Percentiles rank a stretch among this genome's conserved stretches.
Evolutionary conservation across 2,329 filamentous ascomycete species (phyloP).

Genomic region (Esteya vermicola): DNA sequence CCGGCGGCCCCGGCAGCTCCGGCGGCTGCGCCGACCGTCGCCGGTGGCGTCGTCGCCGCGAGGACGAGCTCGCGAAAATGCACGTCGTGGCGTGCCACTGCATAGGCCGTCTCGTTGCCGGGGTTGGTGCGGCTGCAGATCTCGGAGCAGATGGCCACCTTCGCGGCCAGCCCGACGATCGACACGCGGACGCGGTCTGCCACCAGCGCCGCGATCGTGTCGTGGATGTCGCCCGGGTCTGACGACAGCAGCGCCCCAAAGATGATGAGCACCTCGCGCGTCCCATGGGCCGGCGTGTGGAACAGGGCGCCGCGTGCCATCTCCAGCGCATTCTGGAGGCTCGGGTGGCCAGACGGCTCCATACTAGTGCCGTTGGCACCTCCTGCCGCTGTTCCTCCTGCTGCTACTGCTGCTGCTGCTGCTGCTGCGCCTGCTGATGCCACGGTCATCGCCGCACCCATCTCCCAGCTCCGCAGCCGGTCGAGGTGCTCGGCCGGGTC

Average conservation of each 20-base stretch:
- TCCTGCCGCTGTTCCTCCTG: neutral
- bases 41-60: constrained; percentile 75
- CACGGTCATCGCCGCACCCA: too few relatives aligned
- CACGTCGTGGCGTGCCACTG: constrained; percentile 71
- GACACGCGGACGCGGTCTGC: constrained; percentile 74
- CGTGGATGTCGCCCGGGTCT: constrained; percentile 90
- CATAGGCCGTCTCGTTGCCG: constrained; percentile 46
- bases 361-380: too few relatives aligned
- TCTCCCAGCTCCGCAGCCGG: constrained; percentile 52
- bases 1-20: too few relatives aligned
- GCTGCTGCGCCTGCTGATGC: neutral
- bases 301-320: constrained; percentile 89
- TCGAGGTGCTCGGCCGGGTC: constrained; percentile 82
- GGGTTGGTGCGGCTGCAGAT: constrained; percentile 79
- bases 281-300: constrained; percentile 85
- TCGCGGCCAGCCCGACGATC: constrained; percentile 79
- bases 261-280: constrained; percentile 79
- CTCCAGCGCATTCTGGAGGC: constrained; percentile 87
- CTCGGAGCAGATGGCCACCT: constrained; percentile 84
- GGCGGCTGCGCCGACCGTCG: constrained; percentile 32
- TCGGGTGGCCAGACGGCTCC: constrained; percentile 62
- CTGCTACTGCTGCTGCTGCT: neutral
- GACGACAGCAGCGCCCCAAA: constrained; percentile 82
- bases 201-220: constrained; percentile 68
- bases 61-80: constrained; percentile 86